Base-by-base conservation (phyloP, 257 asterid genomes). In the Jacaranda mimosifolia region DNA sequence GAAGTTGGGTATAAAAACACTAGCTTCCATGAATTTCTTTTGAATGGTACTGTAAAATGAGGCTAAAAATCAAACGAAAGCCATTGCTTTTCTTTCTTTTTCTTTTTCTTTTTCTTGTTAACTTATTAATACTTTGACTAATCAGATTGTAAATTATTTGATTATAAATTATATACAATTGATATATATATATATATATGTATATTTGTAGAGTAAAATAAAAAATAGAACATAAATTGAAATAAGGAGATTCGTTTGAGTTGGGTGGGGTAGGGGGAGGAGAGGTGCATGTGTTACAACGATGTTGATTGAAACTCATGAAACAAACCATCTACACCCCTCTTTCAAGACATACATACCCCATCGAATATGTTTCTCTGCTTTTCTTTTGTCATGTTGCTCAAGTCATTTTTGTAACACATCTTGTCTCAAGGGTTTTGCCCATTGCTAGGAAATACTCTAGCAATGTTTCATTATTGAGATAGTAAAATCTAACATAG, bases 241-340 rank as follows among this genome's bases (percentile, higher is more conserved):
- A 42, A 42, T 42, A 5, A 4, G 4, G 1, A 42, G 32, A 26
- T 2, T 26, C 1, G 4, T 42, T 42, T 4, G 46, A 42, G 14
- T 14, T 36, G 81, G 36, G 63, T 7, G 18, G 64, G 64, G 12
- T 19, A 11, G 36, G 0, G 40, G 3, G 63, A 17, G 26, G 13
- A 26, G 14, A 0, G 14, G 18, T 63, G 36, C 48, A 56, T 59
- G 52, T 74, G 59, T 68, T 63, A 63, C 72, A 81, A 63, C 62
- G 74, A 36, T 78, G 43, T 77, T 62, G 81, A 81, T 82, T 42
- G 80, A 75, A 86, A 81, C 83, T 83, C 56, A 45, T 71, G 77
- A 80, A 74, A 71, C 59, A 76, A 63, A 69, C 48, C 74, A 75
- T 68, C 73, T 49, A 52, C 2, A 2, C 70, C 17, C 9, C 75